Conservation (phyloP, 768 basidiomycete species). For the Amanita jacksonii region DNA sequence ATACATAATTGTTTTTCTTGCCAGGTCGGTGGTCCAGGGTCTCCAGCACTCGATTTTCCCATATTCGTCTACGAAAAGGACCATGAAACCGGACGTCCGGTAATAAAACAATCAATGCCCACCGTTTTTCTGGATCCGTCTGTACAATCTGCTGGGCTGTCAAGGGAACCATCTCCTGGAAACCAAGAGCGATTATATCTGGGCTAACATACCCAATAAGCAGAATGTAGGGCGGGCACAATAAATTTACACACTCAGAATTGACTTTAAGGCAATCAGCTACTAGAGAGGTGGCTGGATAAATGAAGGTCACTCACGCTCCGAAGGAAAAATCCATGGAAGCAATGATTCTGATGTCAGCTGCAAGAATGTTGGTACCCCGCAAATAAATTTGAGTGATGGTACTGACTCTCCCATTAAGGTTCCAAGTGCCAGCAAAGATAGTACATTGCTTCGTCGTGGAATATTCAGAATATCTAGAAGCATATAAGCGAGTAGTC, state of each 20-base stretch:
- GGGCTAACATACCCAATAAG: constrained; percentile 38
- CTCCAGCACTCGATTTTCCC: constrained; percentile 79
- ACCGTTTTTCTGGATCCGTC: constrained; percentile 90
- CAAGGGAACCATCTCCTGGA: constrained; percentile 96
- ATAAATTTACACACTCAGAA: constrained; percentile 35
- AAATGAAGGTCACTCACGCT: constrained; percentile 39
- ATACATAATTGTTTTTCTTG: constrained; percentile 65
- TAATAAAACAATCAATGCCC: constrained; percentile 9
- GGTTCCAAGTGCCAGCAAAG: constrained; percentile 92
- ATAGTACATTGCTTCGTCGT: constrained; percentile 59
- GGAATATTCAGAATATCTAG: constrained; percentile 78
- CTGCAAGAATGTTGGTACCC: constrained; percentile 21
- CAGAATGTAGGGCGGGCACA: neutral
- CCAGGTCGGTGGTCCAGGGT: constrained; percentile 64
- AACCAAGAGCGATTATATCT: constrained; percentile 84
- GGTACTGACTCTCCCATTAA: constrained; percentile 72
- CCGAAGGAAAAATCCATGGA: constrained; percentile 84
- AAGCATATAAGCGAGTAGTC: constrained; percentile 4
- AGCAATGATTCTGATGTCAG: constrained; percentile 73
- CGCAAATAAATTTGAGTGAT: neutral
- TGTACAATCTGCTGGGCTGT: constrained; percentile 98
- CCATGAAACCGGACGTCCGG: neutral
- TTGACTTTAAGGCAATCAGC: constrained; percentile 15
- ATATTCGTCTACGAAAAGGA: constrained; percentile 49
- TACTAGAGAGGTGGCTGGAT: constrained; percentile 13